These are phyloP conservation scores for Paradendryphiella salina DNA, from an alignment of 2,329 filamentous ascomycete species.

Conservation along the genomic window DNA sequence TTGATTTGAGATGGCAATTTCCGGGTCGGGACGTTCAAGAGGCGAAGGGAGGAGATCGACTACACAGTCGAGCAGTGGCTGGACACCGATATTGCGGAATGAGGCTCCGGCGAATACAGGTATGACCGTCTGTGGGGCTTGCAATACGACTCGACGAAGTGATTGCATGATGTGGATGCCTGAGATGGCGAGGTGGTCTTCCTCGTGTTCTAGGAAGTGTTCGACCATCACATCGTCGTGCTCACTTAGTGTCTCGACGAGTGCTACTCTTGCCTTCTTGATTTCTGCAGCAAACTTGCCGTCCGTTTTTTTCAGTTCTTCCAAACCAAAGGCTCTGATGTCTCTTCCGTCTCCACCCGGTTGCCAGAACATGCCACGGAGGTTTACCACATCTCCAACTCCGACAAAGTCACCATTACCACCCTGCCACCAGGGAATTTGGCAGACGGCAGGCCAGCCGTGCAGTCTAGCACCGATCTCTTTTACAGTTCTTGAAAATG, in stretches of 20 bases:
- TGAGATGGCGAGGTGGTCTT: conserved; percentile 70
- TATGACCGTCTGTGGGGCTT: conserved; percentile 71
- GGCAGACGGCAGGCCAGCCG: conserved; percentile 87
- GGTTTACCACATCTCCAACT: conserved; percentile 78
- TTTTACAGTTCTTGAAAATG: conserved; percentile 80
- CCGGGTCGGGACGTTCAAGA: conserved; percentile 74
- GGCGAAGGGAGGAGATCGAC: conserved; percentile 86
- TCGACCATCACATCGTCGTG: conserved; percentile 86
- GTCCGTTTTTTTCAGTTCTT: conserved; percentile 57
- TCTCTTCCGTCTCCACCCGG: conserved; percentile 66
- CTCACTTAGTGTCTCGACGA: conserved; percentile 84
- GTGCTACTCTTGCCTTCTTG: conserved; percentile 70
- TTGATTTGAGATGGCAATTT: conserved; percentile 67
- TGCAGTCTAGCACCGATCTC: conserved; percentile 80
- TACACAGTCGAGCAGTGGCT: conserved; percentile 86
- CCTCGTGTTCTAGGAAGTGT: conserved; percentile 75
- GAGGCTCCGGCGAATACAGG: conserved; percentile 91
- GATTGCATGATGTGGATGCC: conserved; percentile 69
- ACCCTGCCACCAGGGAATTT: conserved; percentile 89
- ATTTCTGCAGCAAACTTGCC: conserved; percentile 65
- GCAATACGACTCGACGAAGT: conserved; percentile 71
- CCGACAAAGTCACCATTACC: conserved; percentile 76
- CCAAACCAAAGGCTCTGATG: conserved; percentile 60
- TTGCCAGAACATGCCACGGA: conserved; percentile 75
- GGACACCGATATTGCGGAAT: conserved; percentile 90